Evolutionary conservation across 371 early-diverging fungal species (phyloP).

Genomic region (Lichtheimia corymbifera): DNA sequence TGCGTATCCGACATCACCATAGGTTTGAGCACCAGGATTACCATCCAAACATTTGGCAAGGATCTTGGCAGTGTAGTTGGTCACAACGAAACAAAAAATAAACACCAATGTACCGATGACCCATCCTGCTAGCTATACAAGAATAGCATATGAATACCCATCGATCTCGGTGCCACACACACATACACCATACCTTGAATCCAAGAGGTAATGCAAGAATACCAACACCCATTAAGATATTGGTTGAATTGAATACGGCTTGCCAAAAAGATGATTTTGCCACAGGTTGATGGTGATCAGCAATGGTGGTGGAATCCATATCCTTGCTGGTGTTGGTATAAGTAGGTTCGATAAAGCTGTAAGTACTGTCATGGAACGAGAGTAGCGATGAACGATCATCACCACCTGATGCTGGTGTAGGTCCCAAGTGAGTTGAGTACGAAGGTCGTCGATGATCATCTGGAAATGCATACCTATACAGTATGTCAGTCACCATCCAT

Average conservation of each 20-base stretch:
- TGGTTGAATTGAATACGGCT: slow-evolving; percentile 53
- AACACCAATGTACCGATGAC: slow-evolving; percentile 53
- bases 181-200: slow-evolving; percentile 37
- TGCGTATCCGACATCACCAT: slow-evolving; percentile 68
- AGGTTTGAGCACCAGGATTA: slow-evolving; percentile 42
- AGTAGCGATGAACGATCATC: slow-evolving; percentile 12
- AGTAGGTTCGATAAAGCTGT: slow-evolving; percentile 23
- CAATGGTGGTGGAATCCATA: slow-evolving; percentile 5
- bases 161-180: neutral
- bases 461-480: neutral
- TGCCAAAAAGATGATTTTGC: slow-evolving; percentile 30
- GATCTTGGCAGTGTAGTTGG: slow-evolving; percentile 62
- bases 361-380: slow-evolving; percentile 16
- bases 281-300: neutral
- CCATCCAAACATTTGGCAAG: slow-evolving; percentile 56
- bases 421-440: slow-evolving; percentile 1
- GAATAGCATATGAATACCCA: neutral
- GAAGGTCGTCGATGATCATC: slow-evolving; percentile 1
- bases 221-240: slow-evolving; percentile 56
- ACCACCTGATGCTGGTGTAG: neutral
- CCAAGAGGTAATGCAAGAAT: slow-evolving; percentile 41
- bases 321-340: slow-evolving; percentile 9
- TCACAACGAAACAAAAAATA: slow-evolving; percentile 45
- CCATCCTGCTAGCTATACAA: slow-evolving; percentile 51
- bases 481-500: neutral